Base-by-base conservation (phyloP, 2,329 filamentous ascomycete species). In the Aspergillus persii region DNA sequence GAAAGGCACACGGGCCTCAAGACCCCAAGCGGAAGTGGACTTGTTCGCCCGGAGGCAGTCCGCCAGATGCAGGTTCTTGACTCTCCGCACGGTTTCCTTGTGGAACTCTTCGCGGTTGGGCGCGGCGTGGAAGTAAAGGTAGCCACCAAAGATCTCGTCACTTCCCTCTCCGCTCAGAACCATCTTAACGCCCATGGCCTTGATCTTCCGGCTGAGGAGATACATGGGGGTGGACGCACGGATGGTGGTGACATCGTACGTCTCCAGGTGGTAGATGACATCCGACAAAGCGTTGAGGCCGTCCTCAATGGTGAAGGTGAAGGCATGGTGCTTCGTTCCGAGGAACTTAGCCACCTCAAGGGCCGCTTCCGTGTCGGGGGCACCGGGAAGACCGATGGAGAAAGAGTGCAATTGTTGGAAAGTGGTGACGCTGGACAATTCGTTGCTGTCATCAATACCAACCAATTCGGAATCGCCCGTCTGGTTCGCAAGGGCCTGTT, bases 151-250 rank as follows among this genome's bases (percentile, higher is more conserved):
- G 75, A 97, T 97, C 81, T 99, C 95, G 77, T 99, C 95, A 71
- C 90, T 95, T 53, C 95, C 95, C 80, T 99, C 95, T 62, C 95
- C 95, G 71, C 90, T 96, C 63, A 99, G 85, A 58, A 99, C 95
- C 95, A 99, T 99, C 86, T 99, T 99, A 74, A 99, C 91, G 64
- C 95, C 95, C 88, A 97, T 94, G 39, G 93, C 95, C 84, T 99
- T 99, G 84, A 99, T 99, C 84, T 99, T 99, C 76, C 96, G 89
- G 62, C 92, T 95, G 51, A 99, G 85, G 64, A 99, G 83, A 81
- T 97, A 99, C 95, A 99, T 99, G 66, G 95, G 95, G 9, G 95
- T 99, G 9, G 94, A 98, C 57, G 95, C 95, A 74, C 95, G 92
- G 74, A 99, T 98, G 3, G 95, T 99, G 55, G 95, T 99, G 29